These are phyloP conservation scores for Rhodamnia argentea DNA, from an alignment of 345 rosid species.

Conservation along the genomic window DNA sequence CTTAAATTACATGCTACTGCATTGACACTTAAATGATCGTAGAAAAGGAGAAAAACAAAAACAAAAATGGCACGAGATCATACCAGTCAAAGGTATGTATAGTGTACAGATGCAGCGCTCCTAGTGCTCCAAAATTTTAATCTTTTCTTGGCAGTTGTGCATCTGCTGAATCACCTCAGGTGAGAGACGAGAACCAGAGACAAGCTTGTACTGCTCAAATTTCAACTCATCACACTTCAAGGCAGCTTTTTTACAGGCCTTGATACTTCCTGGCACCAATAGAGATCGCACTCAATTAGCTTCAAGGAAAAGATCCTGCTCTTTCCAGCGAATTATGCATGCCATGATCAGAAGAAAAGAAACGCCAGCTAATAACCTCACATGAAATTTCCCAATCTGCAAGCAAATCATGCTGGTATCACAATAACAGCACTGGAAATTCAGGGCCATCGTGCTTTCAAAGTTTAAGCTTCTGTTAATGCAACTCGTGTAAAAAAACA, in stretches of 20 bases:
- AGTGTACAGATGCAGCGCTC: neutral
- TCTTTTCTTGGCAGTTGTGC: constrained; percentile 54
- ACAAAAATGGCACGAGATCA: neutral
- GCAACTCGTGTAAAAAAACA: fast-evolving
- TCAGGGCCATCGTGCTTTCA: neutral
- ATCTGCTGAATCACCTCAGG: constrained; percentile 40
- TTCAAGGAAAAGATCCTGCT: neutral
- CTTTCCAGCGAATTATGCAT: neutral
- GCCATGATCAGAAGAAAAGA: fast-evolving
- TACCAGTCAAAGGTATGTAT: neutral
- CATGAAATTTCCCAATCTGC: neutral
- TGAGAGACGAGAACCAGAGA: constrained; percentile 25
- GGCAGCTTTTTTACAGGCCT: constrained; percentile 56
- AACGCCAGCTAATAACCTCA: neutral
- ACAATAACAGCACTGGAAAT: too few relatives aligned
- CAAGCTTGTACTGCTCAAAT: constrained; percentile 56
- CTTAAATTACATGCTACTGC: neutral
- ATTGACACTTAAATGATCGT: neutral
- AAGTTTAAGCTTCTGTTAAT: neutral
- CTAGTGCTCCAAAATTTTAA: constrained; percentile 45
- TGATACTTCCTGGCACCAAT: constrained; percentile 35
- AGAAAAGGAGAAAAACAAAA: neutral
- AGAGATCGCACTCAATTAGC: neutral
- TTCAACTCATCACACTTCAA: constrained; percentile 71
- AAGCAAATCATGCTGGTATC: fast-evolving